Evolutionary conservation across 805 yeast species (phyloP).

Genomic region (Danielia reshetovae): DNA sequence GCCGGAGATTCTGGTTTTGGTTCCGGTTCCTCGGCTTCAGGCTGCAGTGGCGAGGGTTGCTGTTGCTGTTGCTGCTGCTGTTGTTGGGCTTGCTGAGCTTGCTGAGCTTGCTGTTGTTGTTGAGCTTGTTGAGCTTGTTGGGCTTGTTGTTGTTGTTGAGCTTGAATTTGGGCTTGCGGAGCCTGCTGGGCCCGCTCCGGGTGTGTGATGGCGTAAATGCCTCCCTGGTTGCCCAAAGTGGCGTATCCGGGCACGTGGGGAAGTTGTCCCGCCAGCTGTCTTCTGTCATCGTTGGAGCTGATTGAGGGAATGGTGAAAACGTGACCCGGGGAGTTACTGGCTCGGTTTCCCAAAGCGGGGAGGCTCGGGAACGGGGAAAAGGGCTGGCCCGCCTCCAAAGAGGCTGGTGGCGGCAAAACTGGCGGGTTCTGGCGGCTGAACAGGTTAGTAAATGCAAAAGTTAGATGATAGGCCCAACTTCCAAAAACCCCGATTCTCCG

Average conservation of each 20-base stretch:
- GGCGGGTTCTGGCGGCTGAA: conserved; percentile 59
- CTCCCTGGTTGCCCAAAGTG: conserved; percentile 5
- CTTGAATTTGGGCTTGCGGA: conserved; percentile 21
- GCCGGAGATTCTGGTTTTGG: conserved; percentile 1
- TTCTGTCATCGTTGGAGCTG: conserved; percentile 31
- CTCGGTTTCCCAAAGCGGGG: conserved; percentile 45
- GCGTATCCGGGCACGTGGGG: conserved; percentile 18
- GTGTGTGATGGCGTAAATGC: conserved; percentile 10
- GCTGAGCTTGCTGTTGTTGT: conserved; percentile 11
- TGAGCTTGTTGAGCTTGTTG: conserved; percentile 9
- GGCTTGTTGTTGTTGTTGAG: conserved; percentile 18
- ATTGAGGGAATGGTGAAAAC: conserved; percentile 48
- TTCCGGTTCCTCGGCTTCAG: background rate
- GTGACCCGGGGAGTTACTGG: conserved; percentile 37
- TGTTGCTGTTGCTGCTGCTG: conserved; percentile 19
- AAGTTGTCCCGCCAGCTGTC: conserved; percentile 6
- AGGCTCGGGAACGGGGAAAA: conserved; percentile 50
- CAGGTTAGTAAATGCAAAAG: too few species aligned
- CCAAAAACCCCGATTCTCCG: background rate
- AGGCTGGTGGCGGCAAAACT: conserved; percentile 57
- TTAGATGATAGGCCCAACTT: too few species aligned
- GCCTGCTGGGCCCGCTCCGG: conserved; percentile 1
- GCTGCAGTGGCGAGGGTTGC: conserved; percentile 12
- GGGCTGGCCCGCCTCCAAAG: conserved; percentile 45
- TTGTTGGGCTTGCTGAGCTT: conserved; percentile 15